phyloP scores from a whole-genome alignment of 2,329 filamentous ascomycete genomes.

The Clathrospora elynae region DNA sequence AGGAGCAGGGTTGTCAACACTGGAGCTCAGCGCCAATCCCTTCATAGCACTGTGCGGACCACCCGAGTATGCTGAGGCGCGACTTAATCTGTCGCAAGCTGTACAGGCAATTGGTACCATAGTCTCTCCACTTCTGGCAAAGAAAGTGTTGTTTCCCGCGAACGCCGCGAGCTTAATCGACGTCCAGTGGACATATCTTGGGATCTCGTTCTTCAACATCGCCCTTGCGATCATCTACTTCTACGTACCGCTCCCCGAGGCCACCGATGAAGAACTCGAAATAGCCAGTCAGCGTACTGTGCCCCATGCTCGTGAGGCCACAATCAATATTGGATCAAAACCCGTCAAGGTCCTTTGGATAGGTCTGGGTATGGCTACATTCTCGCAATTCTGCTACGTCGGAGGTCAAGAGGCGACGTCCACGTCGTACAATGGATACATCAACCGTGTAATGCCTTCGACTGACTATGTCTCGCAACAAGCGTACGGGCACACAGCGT shows the following conservation, averaged over 20 bases:
- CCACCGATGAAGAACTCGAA: conserved; percentile 64
- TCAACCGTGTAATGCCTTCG: conserved; percentile 48
- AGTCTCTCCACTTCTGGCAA: conserved; percentile 63
- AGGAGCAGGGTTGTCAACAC: conserved; percentile 62
- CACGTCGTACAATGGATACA: conserved; percentile 54
- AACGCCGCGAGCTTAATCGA: conserved; percentile 61
- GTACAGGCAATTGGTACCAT: conserved; percentile 66
- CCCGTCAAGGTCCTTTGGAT: conserved; percentile 60
- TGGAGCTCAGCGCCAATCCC: conserved; percentile 66
- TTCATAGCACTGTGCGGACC: conserved; percentile 68
- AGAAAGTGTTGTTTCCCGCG: conserved; percentile 61
- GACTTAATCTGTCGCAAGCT: conserved; percentile 65
- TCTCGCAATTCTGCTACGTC: conserved; percentile 65
- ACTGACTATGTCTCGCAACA: conserved; percentile 51
- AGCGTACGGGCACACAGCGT: conserved; percentile 62
- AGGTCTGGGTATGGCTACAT: conserved; percentile 60
- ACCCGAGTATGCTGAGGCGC: conserved; percentile 63
- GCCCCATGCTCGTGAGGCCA: conserved; percentile 44
- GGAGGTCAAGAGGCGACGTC: conserved; percentile 64
- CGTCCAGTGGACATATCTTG: conserved; percentile 69
- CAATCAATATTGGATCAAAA: conserved; percentile 47
- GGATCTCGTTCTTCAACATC: conserved; percentile 65
- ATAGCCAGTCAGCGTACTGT: conserved; percentile 55
- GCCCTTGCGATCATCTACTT: conserved; percentile 64
- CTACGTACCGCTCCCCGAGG: conserved; percentile 66